Percentiles rank a stretch among this genome's conserved stretches.
These are phyloP conservation scores for Hansenula sp. DNA, from an alignment of 1,139 yeast genomes.

Conservation along the genomic window DNA sequence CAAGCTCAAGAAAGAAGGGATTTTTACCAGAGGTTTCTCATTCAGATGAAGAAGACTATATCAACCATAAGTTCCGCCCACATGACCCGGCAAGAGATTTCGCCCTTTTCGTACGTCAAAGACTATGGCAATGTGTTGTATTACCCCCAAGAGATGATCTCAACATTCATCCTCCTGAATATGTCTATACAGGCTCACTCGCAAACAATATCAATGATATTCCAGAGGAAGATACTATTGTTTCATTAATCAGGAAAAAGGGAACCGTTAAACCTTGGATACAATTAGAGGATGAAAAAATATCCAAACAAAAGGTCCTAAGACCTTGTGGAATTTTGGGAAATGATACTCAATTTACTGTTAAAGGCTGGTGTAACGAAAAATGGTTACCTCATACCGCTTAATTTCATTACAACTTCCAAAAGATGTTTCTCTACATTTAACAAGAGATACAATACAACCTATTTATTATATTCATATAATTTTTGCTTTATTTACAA, in stretches of 20 bases:
- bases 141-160: constrained; percentile 35
- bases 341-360: constrained; percentile 40
- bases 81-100: constrained; percentile 21
- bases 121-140: constrained; percentile 45
- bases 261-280: constrained; percentile 39
- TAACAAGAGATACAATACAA: background rate
- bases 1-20: constrained; percentile 32
- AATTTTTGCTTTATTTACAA: background rate
- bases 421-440: no score
- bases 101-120: constrained; percentile 39
- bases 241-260: constrained; percentile 23
- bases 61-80: constrained; percentile 23
- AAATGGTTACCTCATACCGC: constrained; percentile 34
- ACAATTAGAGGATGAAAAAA: constrained; percentile 17
- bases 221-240: constrained; percentile 3
- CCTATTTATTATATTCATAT: background rate
- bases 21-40: constrained; percentile 32
- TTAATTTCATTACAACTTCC: no score
- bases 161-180: constrained; percentile 23
- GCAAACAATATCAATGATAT: constrained; percentile 11
- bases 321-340: constrained; percentile 19
- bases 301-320: constrained; percentile 5
- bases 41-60: constrained; percentile 26
- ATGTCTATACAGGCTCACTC: constrained; percentile 26
- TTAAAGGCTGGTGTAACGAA: constrained; percentile 48